phyloP scores from a whole-genome alignment of 1,139 yeast genomes.

The Yamadazyma mexicana region DNA sequence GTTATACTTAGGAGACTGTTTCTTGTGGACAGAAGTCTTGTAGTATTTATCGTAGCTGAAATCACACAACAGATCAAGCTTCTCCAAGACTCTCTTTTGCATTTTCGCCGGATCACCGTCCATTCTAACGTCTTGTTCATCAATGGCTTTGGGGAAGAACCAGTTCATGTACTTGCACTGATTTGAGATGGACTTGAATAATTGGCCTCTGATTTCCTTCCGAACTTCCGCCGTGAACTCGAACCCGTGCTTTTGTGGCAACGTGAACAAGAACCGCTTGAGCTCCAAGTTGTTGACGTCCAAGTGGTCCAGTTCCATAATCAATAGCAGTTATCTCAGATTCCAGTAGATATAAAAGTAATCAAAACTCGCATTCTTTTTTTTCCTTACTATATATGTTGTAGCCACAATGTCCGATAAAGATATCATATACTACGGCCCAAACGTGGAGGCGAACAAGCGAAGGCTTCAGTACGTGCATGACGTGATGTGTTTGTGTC shows the following conservation, averaged over 20 bases:
- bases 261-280: constrained; percentile 31
- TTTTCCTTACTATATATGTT: too few relatives aligned
- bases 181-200: constrained; percentile 52
- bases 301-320: neutral
- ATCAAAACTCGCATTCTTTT: neutral
- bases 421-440: constrained; percentile 18
- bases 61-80: constrained; percentile 34
- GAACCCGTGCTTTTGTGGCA: constrained; percentile 37
- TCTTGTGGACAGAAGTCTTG: constrained; percentile 19
- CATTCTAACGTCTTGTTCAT: constrained; percentile 8
- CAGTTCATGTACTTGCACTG: constrained; percentile 49
- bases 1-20: constrained; percentile 20
- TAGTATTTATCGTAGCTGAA: constrained; percentile 38
- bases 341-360: too few relatives aligned
- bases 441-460: constrained; percentile 33
- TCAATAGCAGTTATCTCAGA: too few relatives aligned
- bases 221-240: constrained; percentile 34
- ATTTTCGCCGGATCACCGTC: constrained; percentile 6
- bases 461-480: constrained; percentile 53
- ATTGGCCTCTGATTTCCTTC: constrained; percentile 45
- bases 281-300: constrained; percentile 7
- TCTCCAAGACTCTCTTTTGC: constrained; percentile 13
- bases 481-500: constrained; percentile 63
- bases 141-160: constrained; percentile 47
- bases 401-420: constrained; percentile 10